Evolutionary conservation across 2,329 filamentous ascomycete genomes (phyloP), one percentile per base, ranked within the genome.

Genomic region (Penicillium expansum): DNA sequence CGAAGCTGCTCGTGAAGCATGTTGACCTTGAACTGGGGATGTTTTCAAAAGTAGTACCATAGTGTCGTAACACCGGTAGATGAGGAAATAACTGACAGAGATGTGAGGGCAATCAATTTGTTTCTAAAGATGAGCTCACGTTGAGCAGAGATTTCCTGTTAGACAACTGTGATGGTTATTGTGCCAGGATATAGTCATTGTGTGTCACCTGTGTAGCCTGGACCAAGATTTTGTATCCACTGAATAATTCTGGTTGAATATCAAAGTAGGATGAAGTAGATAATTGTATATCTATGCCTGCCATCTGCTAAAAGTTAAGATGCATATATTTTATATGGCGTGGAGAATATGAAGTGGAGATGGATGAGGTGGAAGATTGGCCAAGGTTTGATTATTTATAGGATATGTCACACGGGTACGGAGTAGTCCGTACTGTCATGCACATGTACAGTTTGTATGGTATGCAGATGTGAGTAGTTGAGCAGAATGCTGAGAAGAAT

Each of bases 301-400:
- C 10, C 18, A 18, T 24, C 11, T 32, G 18, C 11, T 20, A 45
- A 4, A 10, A 16, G 6, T 18, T 32, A 22, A 6, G 43, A 27
- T 54, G 27, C 35, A 22, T 14, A 6, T 18, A 8, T n/a, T n/a
- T n/a, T n/a, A n/a, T n/a, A 22, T 43, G 44, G 41, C 55, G 42
- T 55, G 56, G 55, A 54, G 52, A 27, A 24, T 20, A 35, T n/a
- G n/a, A 50, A 62, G 62, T 61, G 62, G 62, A 61, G 53, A 55
- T 55, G 39, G 45, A n/a, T 45, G 50, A 53, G 45, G 44, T 60
- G 54, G 60, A 56, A 56, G 56, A 58, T 64, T 9, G 27, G 27
- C 27, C 62, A 18, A 18, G n/a, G 32, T 14, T 41, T 7, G n/a
- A 50, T 33, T 51, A 52, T 45, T 52, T 42, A 48, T 47, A 39